A percentile compares a stretch with the other conserved stretches of the same genome.
phyloP scores from a whole-genome alignment of 2,329 filamentous ascomycete species.

The Conoideocrella luteorostrata region DNA sequence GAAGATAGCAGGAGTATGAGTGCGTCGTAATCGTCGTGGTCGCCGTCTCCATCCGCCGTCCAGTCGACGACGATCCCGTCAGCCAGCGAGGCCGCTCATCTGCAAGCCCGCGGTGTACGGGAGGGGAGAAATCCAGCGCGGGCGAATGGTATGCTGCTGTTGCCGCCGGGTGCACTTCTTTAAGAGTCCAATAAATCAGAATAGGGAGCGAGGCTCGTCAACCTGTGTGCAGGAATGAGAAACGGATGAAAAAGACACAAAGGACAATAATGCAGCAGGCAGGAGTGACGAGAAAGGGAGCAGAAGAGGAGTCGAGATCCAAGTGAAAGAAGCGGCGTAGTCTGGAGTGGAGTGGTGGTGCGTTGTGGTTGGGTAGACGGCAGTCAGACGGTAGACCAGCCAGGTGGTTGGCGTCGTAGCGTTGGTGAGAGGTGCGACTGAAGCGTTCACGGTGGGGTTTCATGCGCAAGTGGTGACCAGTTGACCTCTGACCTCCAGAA shows the following conservation, averaged over 20 bases:
- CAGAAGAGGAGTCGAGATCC: no score
- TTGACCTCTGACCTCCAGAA: no score
- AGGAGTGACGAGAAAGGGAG: background rate
- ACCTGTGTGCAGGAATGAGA: background rate
- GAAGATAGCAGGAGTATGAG: background rate
- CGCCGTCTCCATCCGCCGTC: slow-evolving; percentile 4
- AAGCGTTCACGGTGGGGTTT: background rate
- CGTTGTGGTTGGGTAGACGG: background rate
- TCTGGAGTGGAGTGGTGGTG: background rate
- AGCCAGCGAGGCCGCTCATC: slow-evolving; percentile 7
- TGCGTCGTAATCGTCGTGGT: slow-evolving; percentile 1
- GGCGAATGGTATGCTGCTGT: background rate
- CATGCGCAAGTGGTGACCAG: no score
- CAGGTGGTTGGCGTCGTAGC: no score
- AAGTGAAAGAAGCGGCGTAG: background rate
- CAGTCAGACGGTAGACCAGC: background rate
- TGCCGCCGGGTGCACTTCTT: no score
- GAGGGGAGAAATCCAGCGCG: background rate
- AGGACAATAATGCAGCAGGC: background rate
- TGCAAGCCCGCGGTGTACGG: slow-evolving; percentile 4
- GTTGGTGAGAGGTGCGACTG: no score
- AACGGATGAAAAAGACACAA: no score
- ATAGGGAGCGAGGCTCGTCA: background rate
- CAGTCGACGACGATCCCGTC: slow-evolving; percentile 9
- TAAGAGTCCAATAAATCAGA: no score